Percentiles rank a stretch among this genome's conserved stretches.
Evolutionary conservation across 2,329 filamentous ascomycete species (phyloP).

Genomic region (Epichloe bromicola): DNA sequence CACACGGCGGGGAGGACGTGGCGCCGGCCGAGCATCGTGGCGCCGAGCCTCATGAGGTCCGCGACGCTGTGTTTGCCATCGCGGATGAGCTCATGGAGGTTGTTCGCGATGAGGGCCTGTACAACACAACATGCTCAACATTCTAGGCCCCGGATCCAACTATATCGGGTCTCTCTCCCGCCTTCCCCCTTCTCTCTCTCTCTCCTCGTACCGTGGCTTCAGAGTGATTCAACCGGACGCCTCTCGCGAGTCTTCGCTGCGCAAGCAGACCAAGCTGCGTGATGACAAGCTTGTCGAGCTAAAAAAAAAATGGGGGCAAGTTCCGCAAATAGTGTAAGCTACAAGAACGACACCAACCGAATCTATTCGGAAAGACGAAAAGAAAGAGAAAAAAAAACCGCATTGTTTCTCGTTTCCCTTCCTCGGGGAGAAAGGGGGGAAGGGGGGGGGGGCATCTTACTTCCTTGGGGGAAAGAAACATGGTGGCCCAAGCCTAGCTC

Average conservation of each 20-base stretch:
- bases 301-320: not conserved
- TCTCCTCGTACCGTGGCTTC: slow-evolving; percentile 57
- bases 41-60: slow-evolving; percentile 83
- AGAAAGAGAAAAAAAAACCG: too few relatives aligned
- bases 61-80: slow-evolving; percentile 89
- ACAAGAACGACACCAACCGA: too few relatives aligned
- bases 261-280: slow-evolving; percentile 79
- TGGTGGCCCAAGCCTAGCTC: too few relatives aligned
- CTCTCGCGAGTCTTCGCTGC: slow-evolving; percentile 75
- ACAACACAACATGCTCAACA: not conserved
- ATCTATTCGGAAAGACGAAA: too few relatives aligned
- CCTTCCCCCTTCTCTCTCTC: too few relatives aligned
- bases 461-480: too few relatives aligned
- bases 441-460: too few relatives aligned
- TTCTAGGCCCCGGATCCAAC: not conserved
- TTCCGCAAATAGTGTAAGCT: too few relatives aligned
- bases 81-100: slow-evolving; percentile 90
- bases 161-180: too few relatives aligned
- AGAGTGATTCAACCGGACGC: slow-evolving; percentile 77
- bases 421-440: too few relatives aligned
- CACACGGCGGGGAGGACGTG: slow-evolving; percentile 80
- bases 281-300: slow-evolving; percentile 95
- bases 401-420: too few relatives aligned
- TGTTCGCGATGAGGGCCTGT: slow-evolving; percentile 70
- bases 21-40: slow-evolving; percentile 83